Percentiles rank a stretch among this genome's conserved stretches.
phyloP scores from a whole-genome alignment of 768 basidiomycete genomes.

The Suillus ampliporus region DNA sequence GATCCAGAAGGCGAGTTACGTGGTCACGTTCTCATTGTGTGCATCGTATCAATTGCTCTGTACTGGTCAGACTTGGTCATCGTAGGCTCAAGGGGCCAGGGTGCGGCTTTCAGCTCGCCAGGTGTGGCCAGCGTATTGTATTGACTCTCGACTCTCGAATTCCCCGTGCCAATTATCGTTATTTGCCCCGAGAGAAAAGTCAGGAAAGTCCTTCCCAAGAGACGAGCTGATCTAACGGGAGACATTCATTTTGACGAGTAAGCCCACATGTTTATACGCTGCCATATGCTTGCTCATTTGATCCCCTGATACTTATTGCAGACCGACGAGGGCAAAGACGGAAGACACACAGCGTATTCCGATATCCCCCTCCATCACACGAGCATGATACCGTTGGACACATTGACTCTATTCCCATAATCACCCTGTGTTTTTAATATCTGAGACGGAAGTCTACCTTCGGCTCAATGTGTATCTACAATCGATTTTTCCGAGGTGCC shows the following conservation, averaged over 20 bases:
- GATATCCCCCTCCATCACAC: constrained; percentile 19
- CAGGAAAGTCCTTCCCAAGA: constrained; percentile 82
- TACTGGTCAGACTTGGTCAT: constrained; percentile 93
- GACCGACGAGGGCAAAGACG: constrained; percentile 20
- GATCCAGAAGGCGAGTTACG: constrained; percentile 78
- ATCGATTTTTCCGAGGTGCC: too few relatives aligned
- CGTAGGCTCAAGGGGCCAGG: constrained; percentile 86
- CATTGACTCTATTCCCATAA: neutral
- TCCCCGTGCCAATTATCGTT: constrained; percentile 95
- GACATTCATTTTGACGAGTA: constrained; percentile 81
- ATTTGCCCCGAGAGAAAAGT: constrained; percentile 91
- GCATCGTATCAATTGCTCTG: constrained; percentile 78
- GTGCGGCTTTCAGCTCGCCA: constrained; percentile 52
- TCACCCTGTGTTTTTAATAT: neutral
- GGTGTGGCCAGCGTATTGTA: constrained; percentile 71
- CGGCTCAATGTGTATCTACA: neutral
- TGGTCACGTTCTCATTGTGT: constrained; percentile 13
- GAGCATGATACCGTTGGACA: constrained; percentile 17
- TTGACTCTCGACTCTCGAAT: constrained; percentile 79
- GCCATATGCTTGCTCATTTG: neutral
- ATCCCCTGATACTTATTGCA: constrained; percentile 7
- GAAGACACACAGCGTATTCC: constrained; percentile 20
- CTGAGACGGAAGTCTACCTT: neutral
- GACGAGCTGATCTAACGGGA: constrained; percentile 87
- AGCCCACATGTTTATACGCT: constrained; percentile 21